phyloP scores from a whole-genome alignment of 2,329 filamentous ascomycete species.

The Talaromyces piceae region DNA sequence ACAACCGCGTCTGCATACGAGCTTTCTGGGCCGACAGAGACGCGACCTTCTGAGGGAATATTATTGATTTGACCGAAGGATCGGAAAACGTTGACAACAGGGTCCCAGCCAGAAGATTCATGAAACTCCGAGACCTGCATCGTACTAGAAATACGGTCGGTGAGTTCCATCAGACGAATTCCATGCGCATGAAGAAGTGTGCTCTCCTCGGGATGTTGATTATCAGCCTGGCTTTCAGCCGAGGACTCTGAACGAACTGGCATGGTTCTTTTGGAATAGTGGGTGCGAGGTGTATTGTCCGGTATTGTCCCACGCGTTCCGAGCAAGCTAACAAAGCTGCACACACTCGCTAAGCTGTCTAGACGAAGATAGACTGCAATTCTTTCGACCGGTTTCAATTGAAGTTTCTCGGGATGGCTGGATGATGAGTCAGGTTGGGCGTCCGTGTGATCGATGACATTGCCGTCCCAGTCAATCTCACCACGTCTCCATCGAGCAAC shows the following conservation, averaged over 20 bases:
- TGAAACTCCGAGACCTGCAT: slow-evolving; percentile 86
- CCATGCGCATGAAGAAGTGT: slow-evolving; percentile 66
- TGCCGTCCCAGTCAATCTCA: slow-evolving; percentile 83
- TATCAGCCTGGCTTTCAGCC: slow-evolving; percentile 17
- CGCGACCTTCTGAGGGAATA: slow-evolving; percentile 71
- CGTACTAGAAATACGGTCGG: slow-evolving; percentile 86
- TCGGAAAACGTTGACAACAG: slow-evolving; percentile 84
- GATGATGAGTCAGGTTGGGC: slow-evolving; percentile 34
- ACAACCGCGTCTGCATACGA: slow-evolving; percentile 73
- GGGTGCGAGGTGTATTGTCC: slow-evolving; percentile 25
- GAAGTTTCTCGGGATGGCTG: slow-evolving; percentile 44
- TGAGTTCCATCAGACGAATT: slow-evolving; percentile 77
- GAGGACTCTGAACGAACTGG: slow-evolving; percentile 7
- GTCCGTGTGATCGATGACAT: slow-evolving; percentile 32
- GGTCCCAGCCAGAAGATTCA: slow-evolving; percentile 65
- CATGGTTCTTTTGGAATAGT: slow-evolving; percentile 25
- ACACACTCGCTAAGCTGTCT: slow-evolving; percentile 73
- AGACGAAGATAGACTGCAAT: slow-evolving; percentile 76
- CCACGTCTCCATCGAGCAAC: slow-evolving; percentile 68
- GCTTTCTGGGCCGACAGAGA: slow-evolving; percentile 68
- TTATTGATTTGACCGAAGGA: slow-evolving; percentile 81
- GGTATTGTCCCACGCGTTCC: slow-evolving; percentile 45
- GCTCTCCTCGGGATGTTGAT: slow-evolving; percentile 14
- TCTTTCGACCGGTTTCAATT: slow-evolving; percentile 49
- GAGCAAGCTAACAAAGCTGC: slow-evolving; percentile 74